A percentile compares a stretch with the other conserved stretches of the same genome.
phyloP scores from a whole-genome alignment of 2,329 filamentous ascomycete species.

The Phialophora tarda region DNA sequence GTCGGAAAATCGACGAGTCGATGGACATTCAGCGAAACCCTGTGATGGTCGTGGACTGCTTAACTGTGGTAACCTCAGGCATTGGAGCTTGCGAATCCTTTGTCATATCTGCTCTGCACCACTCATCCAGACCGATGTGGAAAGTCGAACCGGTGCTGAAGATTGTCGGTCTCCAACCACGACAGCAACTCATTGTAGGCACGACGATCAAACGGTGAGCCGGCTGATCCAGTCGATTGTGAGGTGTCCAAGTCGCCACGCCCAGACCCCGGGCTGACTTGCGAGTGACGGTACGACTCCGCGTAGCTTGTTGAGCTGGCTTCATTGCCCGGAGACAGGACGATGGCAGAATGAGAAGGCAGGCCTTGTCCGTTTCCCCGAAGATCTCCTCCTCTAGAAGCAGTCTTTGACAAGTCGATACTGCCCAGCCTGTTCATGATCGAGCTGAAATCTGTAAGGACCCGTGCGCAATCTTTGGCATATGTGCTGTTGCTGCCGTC shows the following conservation, averaged over 20 bases:
- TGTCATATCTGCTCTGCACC: neutral
- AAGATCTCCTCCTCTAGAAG: neutral
- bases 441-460: conserved; percentile 25
- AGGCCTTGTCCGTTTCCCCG: conserved; percentile 10
- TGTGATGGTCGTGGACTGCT: neutral
- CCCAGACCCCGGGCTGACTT: conserved; percentile 3
- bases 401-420: conserved; percentile 22
- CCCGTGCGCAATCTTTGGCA: conserved; percentile 24
- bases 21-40: neutral
- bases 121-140: conserved; percentile 22
- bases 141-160: conserved; percentile 25
- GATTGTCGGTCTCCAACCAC: conserved; percentile 22
- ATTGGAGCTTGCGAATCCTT: neutral
- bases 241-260: neutral
- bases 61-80: neutral
- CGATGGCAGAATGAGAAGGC: conserved; percentile 16
- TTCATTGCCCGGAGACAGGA: conserved; percentile 14
- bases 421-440: conserved; percentile 18
- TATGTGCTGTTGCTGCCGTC: conserved; percentile 28
- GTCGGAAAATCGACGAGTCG: neutral
- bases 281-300: conserved; percentile 16
- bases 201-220: conserved; percentile 3
- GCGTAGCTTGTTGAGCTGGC: conserved; percentile 1
- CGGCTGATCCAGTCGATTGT: neutral
- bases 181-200: conserved; percentile 26